phyloP scores from a whole-genome alignment of 2,329 filamentous ascomycete species.

The Neonectria magnoliae region DNA sequence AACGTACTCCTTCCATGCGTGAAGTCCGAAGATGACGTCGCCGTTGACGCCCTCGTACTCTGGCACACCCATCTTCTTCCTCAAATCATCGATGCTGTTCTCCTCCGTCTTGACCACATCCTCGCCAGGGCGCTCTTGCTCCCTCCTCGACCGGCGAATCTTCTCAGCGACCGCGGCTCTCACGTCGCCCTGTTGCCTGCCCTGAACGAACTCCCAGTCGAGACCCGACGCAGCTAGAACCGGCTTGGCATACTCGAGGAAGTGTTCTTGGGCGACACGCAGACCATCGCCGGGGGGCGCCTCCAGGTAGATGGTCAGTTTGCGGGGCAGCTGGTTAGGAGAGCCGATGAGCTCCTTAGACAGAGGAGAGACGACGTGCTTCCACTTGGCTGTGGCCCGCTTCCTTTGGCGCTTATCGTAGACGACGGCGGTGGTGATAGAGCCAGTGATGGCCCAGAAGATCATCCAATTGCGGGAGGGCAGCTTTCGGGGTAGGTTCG shows the following conservation, averaged over 20 bases:
- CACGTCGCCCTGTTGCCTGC: slow-evolving; percentile 90
- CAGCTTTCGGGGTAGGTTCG: slow-evolving; percentile 82
- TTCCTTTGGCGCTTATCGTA: slow-evolving; percentile 95
- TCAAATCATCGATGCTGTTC: slow-evolving; percentile 68
- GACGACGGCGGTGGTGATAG: slow-evolving; percentile 81
- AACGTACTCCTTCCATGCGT: slow-evolving; percentile 98
- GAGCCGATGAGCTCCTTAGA: slow-evolving; percentile 76
- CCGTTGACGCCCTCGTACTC: slow-evolving; percentile 80
- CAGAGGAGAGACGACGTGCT: slow-evolving; percentile 83
- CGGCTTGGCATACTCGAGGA: slow-evolving; percentile 95
- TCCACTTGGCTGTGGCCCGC: slow-evolving; percentile 86
- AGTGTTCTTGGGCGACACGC: slow-evolving; percentile 89
- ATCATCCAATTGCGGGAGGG: slow-evolving; percentile 99
- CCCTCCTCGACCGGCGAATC: slow-evolving; percentile 76
- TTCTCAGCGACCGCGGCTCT: slow-evolving; percentile 86
- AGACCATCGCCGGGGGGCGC: slow-evolving; percentile 89
- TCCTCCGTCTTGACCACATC: slow-evolving; percentile 59
- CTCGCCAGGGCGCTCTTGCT: slow-evolving; percentile 63
- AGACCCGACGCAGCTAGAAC: slow-evolving; percentile 87
- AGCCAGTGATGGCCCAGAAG: slow-evolving; percentile 82
- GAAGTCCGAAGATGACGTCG: slow-evolving; percentile 88
- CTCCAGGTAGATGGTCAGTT: slow-evolving; percentile 85
- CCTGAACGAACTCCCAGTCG: slow-evolving; percentile 97
- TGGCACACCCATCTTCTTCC: slow-evolving; percentile 72
- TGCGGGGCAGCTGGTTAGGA: slow-evolving; percentile 79